Evolutionary conservation across 306 rosid species (phyloP), one percentile per base, ranked within the genome.

Genomic region (Cyamopsis tetragonoloba): DNA sequence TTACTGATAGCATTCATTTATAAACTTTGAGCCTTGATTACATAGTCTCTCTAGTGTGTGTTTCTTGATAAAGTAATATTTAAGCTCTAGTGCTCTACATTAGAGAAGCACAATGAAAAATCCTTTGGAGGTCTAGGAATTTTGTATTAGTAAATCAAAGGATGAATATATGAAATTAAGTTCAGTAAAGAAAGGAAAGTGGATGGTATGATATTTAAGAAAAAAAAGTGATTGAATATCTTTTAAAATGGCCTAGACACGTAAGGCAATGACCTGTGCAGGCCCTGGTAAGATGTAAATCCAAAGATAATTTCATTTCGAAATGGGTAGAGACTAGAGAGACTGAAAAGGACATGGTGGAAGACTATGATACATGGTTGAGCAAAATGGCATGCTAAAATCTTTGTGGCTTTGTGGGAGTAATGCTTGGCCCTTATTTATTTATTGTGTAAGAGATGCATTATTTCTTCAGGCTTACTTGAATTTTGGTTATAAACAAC

Each of bases 361-460:
- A 48, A 58, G 56, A 56, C 46, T 42, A 3, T 30, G 14, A 20
- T 20, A 46, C 24, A 46, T 58, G 58, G 32, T 17, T 22, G 12
- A 58, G 38, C 59, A 57, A 26, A 35, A 32, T 30, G 15, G 32
- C 15, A 1, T 44, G 74, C 2, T 24, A 39, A 42, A 27, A 17
- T 69, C 55, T 31, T 41, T 41, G 31, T 68, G 17, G 53, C 44
- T 37, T 27, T 2, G 42, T 41, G 17, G 56, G 56, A 69, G 20
- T 28, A 55, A 30, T 55, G 24, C 17, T 41, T 70, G 57, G 47
- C n/a, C n/a, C n/a, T 27, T 41, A 11, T 41, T 70, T 62, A n/a
- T 20, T 60, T 60, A 10, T 71, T 57, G 28, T 50, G 10, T 20
- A 28, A 43, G 66, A 44, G 18, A 15, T 53, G 55, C 12, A 58